Evolutionary conservation across 495 filamentous ascomycete genomes (phyloP).

Genomic region (Staphylotrichum longicolle): DNA sequence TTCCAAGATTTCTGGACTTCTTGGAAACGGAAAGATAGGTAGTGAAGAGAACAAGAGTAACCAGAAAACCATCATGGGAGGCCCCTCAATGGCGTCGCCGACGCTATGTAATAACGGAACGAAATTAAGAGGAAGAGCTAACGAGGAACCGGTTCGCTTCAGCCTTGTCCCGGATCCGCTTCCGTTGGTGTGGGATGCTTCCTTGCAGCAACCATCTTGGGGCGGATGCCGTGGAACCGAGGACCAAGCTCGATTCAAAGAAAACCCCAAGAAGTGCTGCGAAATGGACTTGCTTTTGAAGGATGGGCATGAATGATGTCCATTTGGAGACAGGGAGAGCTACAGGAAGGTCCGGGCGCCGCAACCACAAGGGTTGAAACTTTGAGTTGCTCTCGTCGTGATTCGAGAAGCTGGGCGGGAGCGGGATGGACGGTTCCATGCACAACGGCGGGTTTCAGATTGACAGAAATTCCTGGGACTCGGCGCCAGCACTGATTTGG

Average conservation of each 20-base stretch:
- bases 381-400: slow-evolving; percentile 9
- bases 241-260: not conserved
- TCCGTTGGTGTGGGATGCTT: slow-evolving; percentile 7
- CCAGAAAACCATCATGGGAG: not conserved
- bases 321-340: not conserved
- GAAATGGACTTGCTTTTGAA: no score
- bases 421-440: slow-evolving; percentile 15
- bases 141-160: slow-evolving; percentile 13
- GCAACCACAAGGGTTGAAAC: not conserved
- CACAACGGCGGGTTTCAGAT: slow-evolving; percentile 22
- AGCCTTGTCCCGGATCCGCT: slow-evolving; percentile 10
- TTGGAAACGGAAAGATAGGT: slow-evolving; percentile 9
- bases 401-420: slow-evolving; percentile 11
- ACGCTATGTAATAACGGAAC: slow-evolving; percentile 23
- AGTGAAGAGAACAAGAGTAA: not conserved
- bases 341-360: slow-evolving; percentile 5
- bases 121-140: slow-evolving; percentile 28
- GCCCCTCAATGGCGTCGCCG: slow-evolving; percentile 1
- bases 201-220: not conserved
- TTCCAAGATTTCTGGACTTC: not conserved
- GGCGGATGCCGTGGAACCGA: slow-evolving; percentile 14
- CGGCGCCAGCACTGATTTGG: slow-evolving; percentile 10
- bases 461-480: slow-evolving; percentile 9
- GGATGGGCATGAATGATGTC: slow-evolving; percentile 7
- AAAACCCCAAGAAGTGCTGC: not conserved